Evolutionary conservation across 768 basidiomycete genomes (phyloP).

Genomic region (Suillus brevipes): DNA sequence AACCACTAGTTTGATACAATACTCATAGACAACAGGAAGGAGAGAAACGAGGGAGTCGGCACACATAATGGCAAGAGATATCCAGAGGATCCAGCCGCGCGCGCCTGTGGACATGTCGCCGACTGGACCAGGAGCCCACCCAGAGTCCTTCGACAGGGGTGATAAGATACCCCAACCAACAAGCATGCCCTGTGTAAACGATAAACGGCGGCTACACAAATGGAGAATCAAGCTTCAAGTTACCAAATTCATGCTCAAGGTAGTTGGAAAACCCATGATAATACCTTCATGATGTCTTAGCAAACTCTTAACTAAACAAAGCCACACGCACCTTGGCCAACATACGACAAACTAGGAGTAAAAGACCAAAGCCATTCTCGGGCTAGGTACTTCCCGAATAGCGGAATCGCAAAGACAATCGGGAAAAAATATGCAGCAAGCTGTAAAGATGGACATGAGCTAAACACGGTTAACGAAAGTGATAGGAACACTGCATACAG

Average conservation of each 20-base stretch:
- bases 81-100: slow-evolving; percentile 98
- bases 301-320: slow-evolving; percentile 6
- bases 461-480: background rate
- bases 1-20: slow-evolving; percentile 37
- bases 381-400: slow-evolving; percentile 83
- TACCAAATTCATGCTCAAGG: slow-evolving; percentile 89
- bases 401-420: slow-evolving; percentile 79
- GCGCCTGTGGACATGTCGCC: slow-evolving; percentile 84
- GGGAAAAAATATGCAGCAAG: slow-evolving; percentile 89
- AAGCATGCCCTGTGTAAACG: slow-evolving; percentile 76
- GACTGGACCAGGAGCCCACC: slow-evolving; percentile 95
- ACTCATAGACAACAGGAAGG: slow-evolving; percentile 67
- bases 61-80: slow-evolving; percentile 93
- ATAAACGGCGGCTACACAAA: background rate
- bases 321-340: slow-evolving; percentile 69
- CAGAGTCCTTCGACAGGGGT: slow-evolving; percentile 74
- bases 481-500: slow-evolving; percentile 50
- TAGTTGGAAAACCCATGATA: slow-evolving; percentile 97
- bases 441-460: slow-evolving; percentile 39
- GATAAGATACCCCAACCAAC: slow-evolving; percentile 95
- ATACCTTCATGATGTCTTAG: slow-evolving; percentile 55
- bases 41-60: slow-evolving; percentile 88
- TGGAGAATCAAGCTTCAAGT: slow-evolving; percentile 13
- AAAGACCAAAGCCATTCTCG: slow-evolving; percentile 92
- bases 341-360: slow-evolving; percentile 87